Evolutionary conservation across 2,329 filamentous ascomycete species (phyloP).

Genomic region (Cryphonectria japonica): DNA sequence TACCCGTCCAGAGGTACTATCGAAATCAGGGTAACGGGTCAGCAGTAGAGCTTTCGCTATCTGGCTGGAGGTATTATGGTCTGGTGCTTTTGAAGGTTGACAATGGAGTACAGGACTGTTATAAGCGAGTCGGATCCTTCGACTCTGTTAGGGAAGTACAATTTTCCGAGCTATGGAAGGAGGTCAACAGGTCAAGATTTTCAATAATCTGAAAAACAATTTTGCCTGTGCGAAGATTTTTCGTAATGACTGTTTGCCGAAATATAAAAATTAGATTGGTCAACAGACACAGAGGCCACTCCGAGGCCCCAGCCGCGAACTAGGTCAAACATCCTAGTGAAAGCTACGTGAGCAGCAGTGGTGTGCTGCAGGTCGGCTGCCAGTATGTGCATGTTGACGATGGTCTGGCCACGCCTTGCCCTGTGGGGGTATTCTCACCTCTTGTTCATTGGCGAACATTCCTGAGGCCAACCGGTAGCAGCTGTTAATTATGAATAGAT

Average conservation of each 20-base stretch:
- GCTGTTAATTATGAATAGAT: no score
- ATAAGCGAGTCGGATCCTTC: background rate
- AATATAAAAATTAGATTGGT: no score
- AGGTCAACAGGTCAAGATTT: background rate
- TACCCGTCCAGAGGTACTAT: background rate
- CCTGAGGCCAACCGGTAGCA: no score
- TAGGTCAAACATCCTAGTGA: no score
- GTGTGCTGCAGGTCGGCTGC: no score
- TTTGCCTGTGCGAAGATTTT: background rate
- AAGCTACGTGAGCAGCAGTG: no score
- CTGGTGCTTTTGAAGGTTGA: background rate
- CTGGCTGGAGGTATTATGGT: background rate
- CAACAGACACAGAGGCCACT: no score
- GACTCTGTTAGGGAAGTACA: background rate
- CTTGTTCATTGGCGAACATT: no score
- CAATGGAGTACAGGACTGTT: background rate
- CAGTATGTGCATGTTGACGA: no score
- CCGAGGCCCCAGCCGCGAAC: no score
- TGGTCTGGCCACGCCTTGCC: no score
- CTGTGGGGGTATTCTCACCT: no score
- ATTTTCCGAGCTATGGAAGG: background rate
- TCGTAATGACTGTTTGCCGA: background rate
- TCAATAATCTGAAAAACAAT: background rate
- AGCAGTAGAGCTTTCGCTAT: background rate
- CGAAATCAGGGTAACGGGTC: background rate